Percentiles rank a stretch among this genome's conserved stretches.
These are phyloP conservation scores for Aristolochia contorta DNA, from an alignment of 164 flowering plant genomes.

Conservation along the genomic window DNA sequence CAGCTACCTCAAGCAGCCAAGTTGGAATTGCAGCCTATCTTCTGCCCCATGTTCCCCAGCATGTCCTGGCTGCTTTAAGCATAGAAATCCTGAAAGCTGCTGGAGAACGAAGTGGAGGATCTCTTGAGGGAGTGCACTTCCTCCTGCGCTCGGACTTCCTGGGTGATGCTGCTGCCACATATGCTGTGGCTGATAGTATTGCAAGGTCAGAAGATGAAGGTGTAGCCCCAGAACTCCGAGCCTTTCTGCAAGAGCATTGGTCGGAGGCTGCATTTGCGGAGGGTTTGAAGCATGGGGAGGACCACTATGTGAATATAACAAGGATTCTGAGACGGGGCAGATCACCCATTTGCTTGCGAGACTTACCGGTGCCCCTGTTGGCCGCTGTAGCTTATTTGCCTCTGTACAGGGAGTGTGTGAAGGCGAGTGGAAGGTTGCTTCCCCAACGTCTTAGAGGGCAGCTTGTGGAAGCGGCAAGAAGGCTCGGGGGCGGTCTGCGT, in stretches of 20 bases:
- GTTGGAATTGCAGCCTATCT: slow-evolving; percentile 70
- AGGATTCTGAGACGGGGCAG: slow-evolving; percentile 51
- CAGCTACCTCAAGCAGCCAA: slow-evolving; percentile 87
- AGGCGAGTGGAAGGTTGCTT: slow-evolving; percentile 46
- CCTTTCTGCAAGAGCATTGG: slow-evolving; percentile 71
- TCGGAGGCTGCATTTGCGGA: slow-evolving; percentile 67
- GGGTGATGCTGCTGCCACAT: slow-evolving; percentile 74
- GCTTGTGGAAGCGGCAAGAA: slow-evolving; percentile 69
- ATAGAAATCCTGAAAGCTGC: slow-evolving; percentile 93
- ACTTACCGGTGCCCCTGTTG: slow-evolving; percentile 60
- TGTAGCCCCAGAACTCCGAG: slow-evolving; percentile 60
- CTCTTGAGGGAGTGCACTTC: slow-evolving; percentile 81
- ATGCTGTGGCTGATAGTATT: slow-evolving; percentile 82
- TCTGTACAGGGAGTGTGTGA: slow-evolving; percentile 65
- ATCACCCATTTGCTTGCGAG: slow-evolving; percentile 55
- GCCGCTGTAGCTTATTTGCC: slow-evolving; percentile 73
- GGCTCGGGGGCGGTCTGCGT: slow-evolving; percentile 37
- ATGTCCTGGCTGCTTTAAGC: slow-evolving; percentile 84
- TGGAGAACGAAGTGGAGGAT: slow-evolving; percentile 84
- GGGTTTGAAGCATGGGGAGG: slow-evolving; percentile 50
- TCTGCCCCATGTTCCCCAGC: slow-evolving; percentile 86
- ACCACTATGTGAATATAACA: slow-evolving; percentile 54
- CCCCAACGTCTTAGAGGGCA: slow-evolving; percentile 76
- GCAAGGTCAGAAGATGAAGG: slow-evolving; percentile 70
- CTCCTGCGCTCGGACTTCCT: slow-evolving; percentile 74